Percentiles rank a stretch among this genome's conserved stretches.
phyloP scores from a whole-genome alignment of 2,329 filamentous ascomycete species.

The Sclerotinia subarctica region DNA sequence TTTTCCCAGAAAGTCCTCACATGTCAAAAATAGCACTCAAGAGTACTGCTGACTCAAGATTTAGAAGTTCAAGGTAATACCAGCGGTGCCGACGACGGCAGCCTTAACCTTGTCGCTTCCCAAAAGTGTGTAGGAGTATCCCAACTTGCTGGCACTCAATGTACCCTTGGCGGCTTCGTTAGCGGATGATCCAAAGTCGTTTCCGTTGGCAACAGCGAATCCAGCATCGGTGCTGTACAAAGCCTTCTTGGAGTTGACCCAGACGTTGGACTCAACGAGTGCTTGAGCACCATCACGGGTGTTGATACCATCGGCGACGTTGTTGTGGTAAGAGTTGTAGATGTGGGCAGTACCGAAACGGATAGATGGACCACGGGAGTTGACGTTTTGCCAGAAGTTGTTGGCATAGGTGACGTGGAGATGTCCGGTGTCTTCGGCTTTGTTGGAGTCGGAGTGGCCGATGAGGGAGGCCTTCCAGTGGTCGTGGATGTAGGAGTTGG shows the following conservation, averaged over 20 bases:
- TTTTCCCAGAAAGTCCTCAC: neutral
- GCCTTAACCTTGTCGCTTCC: conserved; percentile 48
- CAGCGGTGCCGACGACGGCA: conserved; percentile 37
- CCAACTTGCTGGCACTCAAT: conserved; percentile 41
- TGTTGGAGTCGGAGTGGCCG: conserved; percentile 35
- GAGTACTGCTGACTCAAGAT: neutral
- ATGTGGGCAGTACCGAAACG: conserved; percentile 16
- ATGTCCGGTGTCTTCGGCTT: conserved; percentile 32
- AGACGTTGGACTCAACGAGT: conserved; percentile 55
- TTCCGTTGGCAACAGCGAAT: conserved; percentile 45
- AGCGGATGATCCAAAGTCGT: conserved; percentile 46
- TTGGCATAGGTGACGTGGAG: conserved; percentile 34
- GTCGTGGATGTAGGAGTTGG: conserved; percentile 45
- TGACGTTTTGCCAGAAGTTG: conserved; percentile 24
- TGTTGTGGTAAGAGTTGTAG: conserved; percentile 13
- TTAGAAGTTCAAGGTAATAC: conserved; percentile 39
- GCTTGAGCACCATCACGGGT: conserved; percentile 54
- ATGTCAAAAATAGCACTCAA: neutral
- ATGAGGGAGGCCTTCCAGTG: conserved; percentile 39
- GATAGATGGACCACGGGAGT: conserved; percentile 15
- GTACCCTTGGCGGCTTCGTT: conserved; percentile 51
- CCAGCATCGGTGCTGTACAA: conserved; percentile 36
- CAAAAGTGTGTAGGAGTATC: conserved; percentile 53
- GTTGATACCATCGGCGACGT: conserved; percentile 45
- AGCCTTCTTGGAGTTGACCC: conserved; percentile 43